phyloP scores from a whole-genome alignment of 2,329 filamentous ascomycete species.

The Curvularia hawaiiensis region DNA sequence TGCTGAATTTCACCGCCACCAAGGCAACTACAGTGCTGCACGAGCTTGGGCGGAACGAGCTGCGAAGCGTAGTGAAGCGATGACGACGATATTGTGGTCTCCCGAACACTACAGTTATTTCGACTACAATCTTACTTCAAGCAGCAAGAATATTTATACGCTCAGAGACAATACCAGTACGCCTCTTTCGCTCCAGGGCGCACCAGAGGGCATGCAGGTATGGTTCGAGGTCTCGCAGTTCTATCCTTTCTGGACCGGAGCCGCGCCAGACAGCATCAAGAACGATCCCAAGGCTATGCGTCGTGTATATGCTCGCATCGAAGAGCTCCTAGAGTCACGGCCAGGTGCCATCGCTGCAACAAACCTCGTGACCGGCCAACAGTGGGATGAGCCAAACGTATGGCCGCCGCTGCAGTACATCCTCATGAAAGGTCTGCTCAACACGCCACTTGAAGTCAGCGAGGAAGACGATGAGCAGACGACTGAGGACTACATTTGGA shows the following conservation, averaged over 20 bases:
- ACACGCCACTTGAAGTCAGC: constrained; percentile 63
- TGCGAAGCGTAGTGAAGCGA: constrained; percentile 62
- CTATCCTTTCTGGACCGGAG: constrained; percentile 73
- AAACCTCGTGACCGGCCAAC: constrained; percentile 65
- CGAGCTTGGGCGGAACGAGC: constrained; percentile 58
- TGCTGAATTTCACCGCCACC: constrained; percentile 57
- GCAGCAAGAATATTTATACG: constrained; percentile 61
- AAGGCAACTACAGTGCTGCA: constrained; percentile 58
- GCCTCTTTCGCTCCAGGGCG: constrained; percentile 46
- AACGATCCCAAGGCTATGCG: constrained; percentile 64
- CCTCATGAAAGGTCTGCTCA: constrained; percentile 65
- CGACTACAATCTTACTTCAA: constrained; percentile 69
- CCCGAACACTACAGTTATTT: constrained; percentile 67
- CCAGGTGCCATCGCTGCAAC: constrained; percentile 66
- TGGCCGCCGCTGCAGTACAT: constrained; percentile 72
- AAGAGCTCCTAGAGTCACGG: constrained; percentile 57
- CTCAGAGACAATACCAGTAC: constrained; percentile 51
- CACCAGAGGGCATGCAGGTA: constrained; percentile 62
- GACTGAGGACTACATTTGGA: constrained; percentile 54
- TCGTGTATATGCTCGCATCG: constrained; percentile 60
- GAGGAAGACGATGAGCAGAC: constrained; percentile 53
- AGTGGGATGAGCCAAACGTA: constrained; percentile 74
- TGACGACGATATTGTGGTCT: constrained; percentile 70
- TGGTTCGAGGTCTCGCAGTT: constrained; percentile 65
- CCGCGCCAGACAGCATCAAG: constrained; percentile 62